These are phyloP conservation scores for Trichoderma atrobrunneum DNA, from an alignment of 2,329 filamentous ascomycete genomes.

Conservation along the genomic window DNA sequence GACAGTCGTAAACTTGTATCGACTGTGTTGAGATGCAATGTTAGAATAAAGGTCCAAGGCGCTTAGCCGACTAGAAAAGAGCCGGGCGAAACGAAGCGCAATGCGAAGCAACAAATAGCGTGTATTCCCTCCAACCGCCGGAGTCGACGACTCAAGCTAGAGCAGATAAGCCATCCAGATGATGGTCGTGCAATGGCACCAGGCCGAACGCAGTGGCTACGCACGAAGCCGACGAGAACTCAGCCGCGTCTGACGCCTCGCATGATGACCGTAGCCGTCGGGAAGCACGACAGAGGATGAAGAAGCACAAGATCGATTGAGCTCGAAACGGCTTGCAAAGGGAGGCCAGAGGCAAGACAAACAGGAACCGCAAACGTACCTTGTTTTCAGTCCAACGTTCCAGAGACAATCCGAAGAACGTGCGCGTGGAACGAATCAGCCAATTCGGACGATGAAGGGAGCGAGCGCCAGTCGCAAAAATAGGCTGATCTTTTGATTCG, in stretches of 20 bases:
- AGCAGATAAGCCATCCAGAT: background rate
- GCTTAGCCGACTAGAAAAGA: background rate
- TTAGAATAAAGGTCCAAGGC: slow-evolving; percentile 30
- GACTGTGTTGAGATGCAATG: slow-evolving; percentile 33
- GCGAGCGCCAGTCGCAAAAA: background rate
- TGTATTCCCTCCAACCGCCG: background rate
- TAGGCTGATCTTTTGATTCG: background rate
- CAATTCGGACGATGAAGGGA: background rate
- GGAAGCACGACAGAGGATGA: slow-evolving; percentile 4
- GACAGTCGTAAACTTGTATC: slow-evolving; percentile 21
- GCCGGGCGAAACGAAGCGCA: background rate
- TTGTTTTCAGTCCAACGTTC: background rate
- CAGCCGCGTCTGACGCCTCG: background rate
- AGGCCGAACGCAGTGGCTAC: slow-evolving; percentile 7
- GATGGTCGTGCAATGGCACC: background rate
- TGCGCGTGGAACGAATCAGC: slow-evolving; percentile 5
- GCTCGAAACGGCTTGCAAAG: background rate
- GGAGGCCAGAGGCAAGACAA: slow-evolving; percentile 6
- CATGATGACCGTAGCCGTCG: background rate
- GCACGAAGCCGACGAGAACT: background rate
- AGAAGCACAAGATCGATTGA: background rate
- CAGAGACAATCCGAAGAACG: background rate
- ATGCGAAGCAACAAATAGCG: background rate
- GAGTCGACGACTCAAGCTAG: background rate
- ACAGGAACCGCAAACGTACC: slow-evolving; percentile 16